Conservation (phyloP, 768 basidiomycete genomes). For the Porpolomopsis calyptriformis region DNA sequence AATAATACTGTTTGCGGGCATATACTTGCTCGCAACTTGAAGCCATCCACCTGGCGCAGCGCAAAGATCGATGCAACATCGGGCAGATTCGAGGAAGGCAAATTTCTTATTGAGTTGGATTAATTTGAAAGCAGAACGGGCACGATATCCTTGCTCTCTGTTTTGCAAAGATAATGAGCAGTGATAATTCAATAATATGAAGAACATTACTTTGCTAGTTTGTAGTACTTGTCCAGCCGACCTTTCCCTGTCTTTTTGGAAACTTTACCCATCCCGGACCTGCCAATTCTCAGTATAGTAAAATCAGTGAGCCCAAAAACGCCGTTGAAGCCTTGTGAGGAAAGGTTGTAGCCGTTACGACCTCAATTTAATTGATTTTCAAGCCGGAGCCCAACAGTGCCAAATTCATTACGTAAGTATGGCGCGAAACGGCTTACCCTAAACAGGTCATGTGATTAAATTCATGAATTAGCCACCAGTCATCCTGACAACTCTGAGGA, state of each 20-base stretch:
- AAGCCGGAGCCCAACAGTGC: too few species aligned
- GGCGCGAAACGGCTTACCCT: not conserved
- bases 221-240: conserved; percentile 95
- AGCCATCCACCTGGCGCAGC: conserved; percentile 99
- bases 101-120: conserved; percentile 99
- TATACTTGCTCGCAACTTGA: conserved; percentile 95
- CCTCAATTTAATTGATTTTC: too few species aligned
- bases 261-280: conserved; percentile 63
- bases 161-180: conserved; percentile 11
- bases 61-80: conserved; percentile 95
- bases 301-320: too few species aligned
- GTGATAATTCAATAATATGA: conserved; percentile 4
- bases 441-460: not conserved
- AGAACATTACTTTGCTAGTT: conserved; percentile 70
- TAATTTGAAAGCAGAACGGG: conserved; percentile 98
- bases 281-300: too few species aligned
- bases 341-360: too few species aligned
- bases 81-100: conserved; percentile 75
- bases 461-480: too few species aligned
- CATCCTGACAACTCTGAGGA: not conserved
- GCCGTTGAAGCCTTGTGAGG: too few species aligned
- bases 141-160: conserved; percentile 98
- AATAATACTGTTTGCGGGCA: conserved; percentile 87
- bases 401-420: too few species aligned
- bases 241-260: conserved; percentile 96